These are phyloP conservation scores for Phytomonas sp. DNA, from an alignment of 208 protist genomes.

Conservation along the genomic window DNA sequence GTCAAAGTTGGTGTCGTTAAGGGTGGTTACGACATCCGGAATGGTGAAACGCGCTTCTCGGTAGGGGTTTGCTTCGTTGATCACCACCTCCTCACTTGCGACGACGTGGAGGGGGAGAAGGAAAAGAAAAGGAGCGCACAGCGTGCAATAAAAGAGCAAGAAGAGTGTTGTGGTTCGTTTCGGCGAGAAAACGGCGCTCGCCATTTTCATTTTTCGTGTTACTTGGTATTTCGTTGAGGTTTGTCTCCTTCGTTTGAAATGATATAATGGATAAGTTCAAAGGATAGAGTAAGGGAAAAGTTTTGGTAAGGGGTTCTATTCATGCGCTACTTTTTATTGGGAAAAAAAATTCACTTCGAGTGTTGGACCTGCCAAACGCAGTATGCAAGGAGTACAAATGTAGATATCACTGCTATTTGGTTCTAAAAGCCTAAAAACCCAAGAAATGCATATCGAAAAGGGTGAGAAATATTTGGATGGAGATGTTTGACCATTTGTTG, in stretches of 20 bases:
- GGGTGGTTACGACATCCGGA: slow-evolving; percentile 22
- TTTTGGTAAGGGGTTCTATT: neutral
- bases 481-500: neutral
- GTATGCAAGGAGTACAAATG: neutral
- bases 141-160: neutral
- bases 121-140: slow-evolving; percentile 6
- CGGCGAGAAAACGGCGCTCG: neutral
- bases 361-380: neutral
- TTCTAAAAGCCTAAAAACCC: neutral
- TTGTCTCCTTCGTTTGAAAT: neutral
- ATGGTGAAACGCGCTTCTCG: slow-evolving; percentile 18
- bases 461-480: neutral
- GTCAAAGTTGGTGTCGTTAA: slow-evolving; percentile 57
- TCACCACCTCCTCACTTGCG: slow-evolving; percentile 15
- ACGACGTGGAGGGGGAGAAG: neutral
- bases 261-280: slow-evolving; percentile 8
- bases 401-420: neutral
- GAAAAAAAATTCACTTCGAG: neutral
- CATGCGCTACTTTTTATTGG: neutral
- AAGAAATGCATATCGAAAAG: slow-evolving; percentile 3
- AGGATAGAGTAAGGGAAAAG: neutral
- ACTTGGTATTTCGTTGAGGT: neutral
- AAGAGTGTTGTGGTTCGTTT: neutral
- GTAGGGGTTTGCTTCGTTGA: slow-evolving; percentile 6
- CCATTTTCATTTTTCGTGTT: neutral